These are phyloP conservation scores for Mycosphaerelloides madeirae DNA, from an alignment of 2,329 filamentous ascomycete genomes.

Conservation along the genomic window DNA sequence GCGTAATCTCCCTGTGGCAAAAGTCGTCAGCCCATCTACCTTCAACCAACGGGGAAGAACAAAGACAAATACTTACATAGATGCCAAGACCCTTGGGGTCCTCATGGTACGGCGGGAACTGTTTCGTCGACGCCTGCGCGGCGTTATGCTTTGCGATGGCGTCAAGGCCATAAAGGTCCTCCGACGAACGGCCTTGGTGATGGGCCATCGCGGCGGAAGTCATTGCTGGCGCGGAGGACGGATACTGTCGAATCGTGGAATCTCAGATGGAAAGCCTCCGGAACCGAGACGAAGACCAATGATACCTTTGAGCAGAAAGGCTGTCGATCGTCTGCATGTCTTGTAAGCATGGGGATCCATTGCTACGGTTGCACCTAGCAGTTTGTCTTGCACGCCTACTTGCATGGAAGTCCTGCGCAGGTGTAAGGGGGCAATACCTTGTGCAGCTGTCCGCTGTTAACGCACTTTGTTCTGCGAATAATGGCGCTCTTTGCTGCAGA, in stretches of 20 bases:
- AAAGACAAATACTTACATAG: conserved; percentile 24
- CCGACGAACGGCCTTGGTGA: conserved; percentile 20
- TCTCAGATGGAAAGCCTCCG: conserved; percentile 14
- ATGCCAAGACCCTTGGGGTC: conserved; percentile 31
- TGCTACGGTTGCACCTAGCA: conserved; percentile 21
- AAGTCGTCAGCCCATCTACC: conserved; percentile 17
- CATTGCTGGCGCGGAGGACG: conserved; percentile 20
- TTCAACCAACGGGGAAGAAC: too few species aligned
- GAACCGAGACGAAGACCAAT: conserved; percentile 12
- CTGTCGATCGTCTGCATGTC: conserved; percentile 28
- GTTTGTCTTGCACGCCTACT: conserved; percentile 28
- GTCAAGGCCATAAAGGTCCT: conserved; percentile 35
- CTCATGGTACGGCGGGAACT: conserved; percentile 30
- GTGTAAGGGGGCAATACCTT: conserved; percentile 24
- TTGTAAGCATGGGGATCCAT: conserved; percentile 30
- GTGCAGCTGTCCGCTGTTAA: conserved; percentile 28
- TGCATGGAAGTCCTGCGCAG: conserved; percentile 22
- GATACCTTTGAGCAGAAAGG: conserved; percentile 10
- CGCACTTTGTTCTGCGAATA: conserved; percentile 26
- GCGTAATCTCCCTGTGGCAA: conserved; percentile 24
- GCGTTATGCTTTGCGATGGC: conserved; percentile 41
- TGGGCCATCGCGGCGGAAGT: conserved; percentile 22
- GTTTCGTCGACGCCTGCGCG: conserved; percentile 28
- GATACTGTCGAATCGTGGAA: conserved; percentile 18
- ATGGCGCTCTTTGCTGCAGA: conserved; percentile 23